Evolutionary conservation across 345 rosid species (phyloP), one percentile per base, ranked within the genome.

Genomic region (Raphanus raphanistrum): DNA sequence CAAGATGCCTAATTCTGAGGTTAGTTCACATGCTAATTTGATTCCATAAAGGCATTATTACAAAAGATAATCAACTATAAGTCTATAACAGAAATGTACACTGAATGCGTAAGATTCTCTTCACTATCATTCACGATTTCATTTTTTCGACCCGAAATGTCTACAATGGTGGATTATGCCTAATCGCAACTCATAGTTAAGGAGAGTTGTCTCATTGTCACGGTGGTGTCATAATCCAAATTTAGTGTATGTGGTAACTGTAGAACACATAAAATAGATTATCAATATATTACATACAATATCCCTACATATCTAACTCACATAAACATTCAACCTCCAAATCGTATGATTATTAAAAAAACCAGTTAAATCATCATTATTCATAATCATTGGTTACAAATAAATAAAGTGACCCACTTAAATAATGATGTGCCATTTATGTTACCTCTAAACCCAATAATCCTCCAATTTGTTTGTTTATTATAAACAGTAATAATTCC

Each of bases 1-100:
- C 82, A 80, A 80, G 76, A 70, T 58, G 79, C 76, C 79, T 75
- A 31, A 70, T 64, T 63, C 2, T 74, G 25, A 63, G 71, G 79
- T 68, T 28, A 12, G 36, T 68, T 63, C 75, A 74, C 82, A 79
- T 79, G 82, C 71, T 54, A 21, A 50, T 54, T 68, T 52, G 79
- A 79, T 74, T 68, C 79, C 79, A 63, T 55, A 1, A 15, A 73
- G 4, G 17, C 52, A 68, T 54, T 60, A 72, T 66, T 66, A 78
- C 76, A 2, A 29, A 57, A 17, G 10, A 38, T 33, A 15, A 28
- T 5, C 64, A 63, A 32, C 31, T 28, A 28, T 28, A 28, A 21
- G 21, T 21, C 13, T 43, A 36, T 55, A 31, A 8, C 27, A 25
- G 2, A 74, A 66, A 38, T 75, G 41, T 57, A 35, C 64, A 8